These are phyloP conservation scores for Thalassiosira livingstoniorum DNA, from an alignment of 352 stramenopile genomes.

Conservation along the genomic window DNA sequence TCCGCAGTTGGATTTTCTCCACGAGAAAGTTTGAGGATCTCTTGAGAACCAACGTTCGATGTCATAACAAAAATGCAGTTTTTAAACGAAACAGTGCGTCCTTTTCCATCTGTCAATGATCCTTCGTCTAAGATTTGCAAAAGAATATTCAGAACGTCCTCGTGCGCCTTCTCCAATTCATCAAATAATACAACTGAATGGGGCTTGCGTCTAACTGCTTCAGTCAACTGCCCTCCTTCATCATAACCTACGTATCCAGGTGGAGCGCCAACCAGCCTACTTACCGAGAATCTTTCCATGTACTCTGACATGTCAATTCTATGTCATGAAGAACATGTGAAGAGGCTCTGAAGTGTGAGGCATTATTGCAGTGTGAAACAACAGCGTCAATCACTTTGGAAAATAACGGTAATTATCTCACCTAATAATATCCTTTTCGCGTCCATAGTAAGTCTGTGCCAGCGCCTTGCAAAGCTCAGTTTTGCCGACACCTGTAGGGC, in stretches of 20 bases:
- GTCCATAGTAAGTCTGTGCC: constrained; percentile 93
- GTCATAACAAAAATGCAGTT: constrained; percentile 96
- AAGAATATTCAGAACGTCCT: constrained; percentile 91
- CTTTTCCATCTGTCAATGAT: constrained; percentile 91
- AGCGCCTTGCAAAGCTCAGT: constrained; percentile 94
- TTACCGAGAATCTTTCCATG: constrained; percentile 95
- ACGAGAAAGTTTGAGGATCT: constrained; percentile 80
- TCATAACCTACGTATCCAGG: constrained; percentile 90
- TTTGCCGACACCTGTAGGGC: constrained; percentile 70
- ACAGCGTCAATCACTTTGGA: too few relatives aligned
- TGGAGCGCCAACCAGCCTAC: constrained; percentile 90
- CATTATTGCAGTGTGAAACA: too few relatives aligned
- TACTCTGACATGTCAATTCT: constrained; percentile 98
- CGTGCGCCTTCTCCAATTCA: constrained; percentile 96
- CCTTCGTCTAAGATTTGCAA: constrained; percentile 91
- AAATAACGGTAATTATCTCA: too few relatives aligned
- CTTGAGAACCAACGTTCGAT: constrained; percentile 92
- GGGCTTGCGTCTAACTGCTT: constrained; percentile 91
- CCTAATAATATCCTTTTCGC: constrained; percentile 88
- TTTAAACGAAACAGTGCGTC: constrained; percentile 92
- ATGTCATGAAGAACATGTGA: constrained; percentile 73
- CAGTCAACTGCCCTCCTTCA: constrained; percentile 93
- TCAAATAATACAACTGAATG: constrained; percentile 96
- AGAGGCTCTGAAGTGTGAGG: not conserved
- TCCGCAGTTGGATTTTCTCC: constrained; percentile 47